Percentiles rank a stretch among this genome's conserved stretches.
These are phyloP conservation scores for Lactarius trivialis DNA, from an alignment of 768 basidiomycete species.

Conservation along the genomic window DNA sequence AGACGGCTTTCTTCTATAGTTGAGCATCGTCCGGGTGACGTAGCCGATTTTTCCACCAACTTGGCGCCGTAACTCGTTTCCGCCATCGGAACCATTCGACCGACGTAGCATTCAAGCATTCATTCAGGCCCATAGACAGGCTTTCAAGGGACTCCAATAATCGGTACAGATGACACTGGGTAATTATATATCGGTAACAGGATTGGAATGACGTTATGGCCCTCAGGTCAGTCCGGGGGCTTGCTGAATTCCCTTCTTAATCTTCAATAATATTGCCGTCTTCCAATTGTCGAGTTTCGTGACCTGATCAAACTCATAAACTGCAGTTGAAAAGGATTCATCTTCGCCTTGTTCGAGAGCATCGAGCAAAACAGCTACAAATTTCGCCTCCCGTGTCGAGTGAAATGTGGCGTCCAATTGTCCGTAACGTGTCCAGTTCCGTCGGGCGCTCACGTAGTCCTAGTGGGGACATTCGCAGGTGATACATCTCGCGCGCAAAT, in stretches of 20 bases:
- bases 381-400: constrained; percentile 89
- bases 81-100: too few relatives aligned
- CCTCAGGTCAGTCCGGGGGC: constrained; percentile 35
- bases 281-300: constrained; percentile 96
- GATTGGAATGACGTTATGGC: background rate
- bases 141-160: background rate
- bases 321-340: constrained; percentile 72
- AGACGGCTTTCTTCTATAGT: background rate
- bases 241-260: constrained; percentile 74
- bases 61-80: constrained; percentile 1
- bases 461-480: constrained; percentile 29
- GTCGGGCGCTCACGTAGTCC: constrained; percentile 80
- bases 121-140: too few relatives aligned
- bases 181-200: background rate
- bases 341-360: constrained; percentile 65
- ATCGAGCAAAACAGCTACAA: constrained; percentile 70
- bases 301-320: constrained; percentile 89
- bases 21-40: background rate
- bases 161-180: background rate
- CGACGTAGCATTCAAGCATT: background rate
- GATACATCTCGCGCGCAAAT: background rate
- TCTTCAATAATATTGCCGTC: constrained; percentile 81
- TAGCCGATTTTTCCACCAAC: background rate
- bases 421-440: constrained; percentile 71
- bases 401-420: constrained; percentile 81